Conservation (phyloP, 1,139 yeast species). For the Scheffersomyces insectosa region DNA sequence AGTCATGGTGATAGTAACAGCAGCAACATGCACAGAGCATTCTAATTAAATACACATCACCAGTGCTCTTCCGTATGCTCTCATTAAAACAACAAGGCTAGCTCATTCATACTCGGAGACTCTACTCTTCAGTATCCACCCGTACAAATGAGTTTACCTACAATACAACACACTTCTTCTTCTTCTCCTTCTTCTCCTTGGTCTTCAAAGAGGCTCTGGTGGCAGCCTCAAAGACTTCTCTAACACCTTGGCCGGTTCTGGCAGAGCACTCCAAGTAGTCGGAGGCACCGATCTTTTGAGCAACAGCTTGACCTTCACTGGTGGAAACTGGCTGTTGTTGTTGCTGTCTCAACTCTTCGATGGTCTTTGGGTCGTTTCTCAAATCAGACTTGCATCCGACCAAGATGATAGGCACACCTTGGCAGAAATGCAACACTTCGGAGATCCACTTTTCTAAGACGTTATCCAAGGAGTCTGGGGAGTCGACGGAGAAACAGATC, state of each 20-base stretch:
- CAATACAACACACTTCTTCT: constrained; percentile 59
- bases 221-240: constrained; percentile 90
- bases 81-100: too few species aligned
- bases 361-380: constrained; percentile 77
- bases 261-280: constrained; percentile 94
- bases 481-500: constrained; percentile 88
- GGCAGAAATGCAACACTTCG: constrained; percentile 92
- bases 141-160: constrained; percentile 22
- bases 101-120: too few species aligned
- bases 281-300: constrained; percentile 83
- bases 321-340: constrained; percentile 76
- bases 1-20: too few species aligned
- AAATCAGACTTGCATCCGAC: constrained; percentile 93
- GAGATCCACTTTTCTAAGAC: constrained; percentile 95
- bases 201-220: constrained; percentile 82
- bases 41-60: too few species aligned
- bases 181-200: constrained; percentile 57
- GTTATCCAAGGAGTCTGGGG: constrained; percentile 90
- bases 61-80: too few species aligned
- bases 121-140: not conserved
- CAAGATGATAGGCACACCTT: constrained; percentile 89
- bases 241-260: constrained; percentile 85
- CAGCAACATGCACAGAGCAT: too few species aligned
- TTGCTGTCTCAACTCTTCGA: constrained; percentile 72
- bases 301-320: constrained; percentile 81